Conservation (phyloP, 495 filamentous ascomycete species). For the Tetracladium setigerum region DNA sequence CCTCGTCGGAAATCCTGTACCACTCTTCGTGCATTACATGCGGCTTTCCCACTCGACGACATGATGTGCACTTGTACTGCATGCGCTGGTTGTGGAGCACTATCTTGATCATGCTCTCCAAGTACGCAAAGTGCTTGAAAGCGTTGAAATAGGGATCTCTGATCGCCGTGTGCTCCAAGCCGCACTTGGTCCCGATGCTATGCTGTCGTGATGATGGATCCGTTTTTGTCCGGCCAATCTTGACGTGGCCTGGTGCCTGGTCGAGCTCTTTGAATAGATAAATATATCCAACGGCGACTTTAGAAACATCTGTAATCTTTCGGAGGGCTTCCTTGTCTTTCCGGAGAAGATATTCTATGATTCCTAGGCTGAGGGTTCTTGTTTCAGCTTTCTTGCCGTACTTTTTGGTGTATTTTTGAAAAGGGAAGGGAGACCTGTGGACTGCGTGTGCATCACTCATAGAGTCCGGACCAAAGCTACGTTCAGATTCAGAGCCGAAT, state of each 20-base stretch:
- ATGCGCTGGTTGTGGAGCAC: not conserved
- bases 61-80: not conserved
- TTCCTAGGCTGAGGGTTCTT: not conserved
- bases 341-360: not conserved
- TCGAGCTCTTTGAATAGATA: not conserved
- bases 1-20: not conserved
- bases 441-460: no score
- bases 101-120: not conserved
- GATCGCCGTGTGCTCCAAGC: not conserved
- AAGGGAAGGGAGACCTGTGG: not conserved
- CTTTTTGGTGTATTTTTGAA: not conserved
- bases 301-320: not conserved
- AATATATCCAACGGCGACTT: not conserved
- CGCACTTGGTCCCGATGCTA: not conserved
- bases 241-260: not conserved
- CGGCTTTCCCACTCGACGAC: no score
- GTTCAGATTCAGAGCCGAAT: no score
- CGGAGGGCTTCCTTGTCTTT: no score
- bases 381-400: not conserved
- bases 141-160: not conserved
- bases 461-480: no score
- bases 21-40: slow-evolving; percentile 1
- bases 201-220: not conserved
- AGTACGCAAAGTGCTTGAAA: not conserved
- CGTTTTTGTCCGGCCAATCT: not conserved